phyloP scores from a whole-genome alignment of 371 early-diverging fungal species.

The Actinomucor elegans region DNA sequence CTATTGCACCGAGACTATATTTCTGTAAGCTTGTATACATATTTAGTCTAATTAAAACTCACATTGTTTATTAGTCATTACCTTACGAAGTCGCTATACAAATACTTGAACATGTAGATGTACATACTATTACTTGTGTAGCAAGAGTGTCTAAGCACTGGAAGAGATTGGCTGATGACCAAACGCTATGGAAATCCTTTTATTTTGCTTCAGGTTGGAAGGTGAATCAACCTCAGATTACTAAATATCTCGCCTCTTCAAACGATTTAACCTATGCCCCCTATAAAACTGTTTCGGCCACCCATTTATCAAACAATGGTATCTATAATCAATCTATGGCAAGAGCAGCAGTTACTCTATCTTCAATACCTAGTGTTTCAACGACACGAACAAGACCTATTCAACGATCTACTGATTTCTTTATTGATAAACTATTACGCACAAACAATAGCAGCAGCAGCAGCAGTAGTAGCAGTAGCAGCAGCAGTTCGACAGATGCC shows the following conservation, averaged over 20 bases:
- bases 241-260: constrained; percentile 33
- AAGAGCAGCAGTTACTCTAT: constrained; percentile 5
- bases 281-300: too few relatives aligned
- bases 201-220: constrained; percentile 55
- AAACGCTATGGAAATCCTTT: constrained; percentile 64
- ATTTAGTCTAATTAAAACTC: background rate
- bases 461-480: constrained; percentile 1
- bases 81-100: constrained; percentile 67
- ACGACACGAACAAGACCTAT: constrained; percentile 13
- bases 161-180: constrained; percentile 59
- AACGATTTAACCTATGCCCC: too few relatives aligned
- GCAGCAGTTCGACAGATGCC: too few relatives aligned
- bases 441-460: background rate
- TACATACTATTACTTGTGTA: constrained; percentile 43
- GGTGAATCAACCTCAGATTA: constrained; percentile 47
- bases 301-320: too few relatives aligned
- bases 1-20: constrained; percentile 65
- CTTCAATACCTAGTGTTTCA: constrained; percentile 16
- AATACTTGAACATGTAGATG: constrained; percentile 59
- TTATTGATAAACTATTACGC: constrained; percentile 6
- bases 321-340: too few relatives aligned
- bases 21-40: constrained; percentile 29
- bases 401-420: constrained; percentile 9
- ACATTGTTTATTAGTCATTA: constrained; percentile 28
- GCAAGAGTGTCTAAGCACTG: constrained; percentile 64